Evolutionary conservation across 2,329 filamentous ascomycete species (phyloP).

Genomic region (Colletotrichum lindemuthianum): DNA sequence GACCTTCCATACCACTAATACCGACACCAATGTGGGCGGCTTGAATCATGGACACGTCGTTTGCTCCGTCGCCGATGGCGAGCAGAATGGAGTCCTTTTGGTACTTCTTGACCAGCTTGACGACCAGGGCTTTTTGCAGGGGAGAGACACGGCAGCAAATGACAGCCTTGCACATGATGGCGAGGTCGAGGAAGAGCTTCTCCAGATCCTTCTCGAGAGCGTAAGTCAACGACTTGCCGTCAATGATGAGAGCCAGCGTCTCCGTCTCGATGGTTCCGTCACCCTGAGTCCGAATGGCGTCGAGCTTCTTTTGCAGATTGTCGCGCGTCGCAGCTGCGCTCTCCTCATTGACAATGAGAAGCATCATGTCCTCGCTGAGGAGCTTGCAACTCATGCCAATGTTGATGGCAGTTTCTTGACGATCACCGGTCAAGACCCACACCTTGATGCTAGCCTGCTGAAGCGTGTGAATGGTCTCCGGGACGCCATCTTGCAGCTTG

Average conservation of each 20-base stretch:
- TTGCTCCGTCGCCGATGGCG: slow-evolving; percentile 96
- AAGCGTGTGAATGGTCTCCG: slow-evolving; percentile 96
- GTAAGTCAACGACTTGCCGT: slow-evolving; percentile 93
- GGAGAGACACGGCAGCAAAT: slow-evolving; percentile 98
- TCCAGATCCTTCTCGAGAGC: slow-evolving; percentile 94
- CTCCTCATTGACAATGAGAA: slow-evolving; percentile 96
- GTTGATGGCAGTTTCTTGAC: slow-evolving; percentile 99
- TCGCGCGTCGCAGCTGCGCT: slow-evolving; percentile 79
- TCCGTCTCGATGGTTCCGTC: slow-evolving; percentile 82
- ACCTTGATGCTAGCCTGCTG: slow-evolving; percentile 98
- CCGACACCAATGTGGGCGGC: slow-evolving; percentile 97
- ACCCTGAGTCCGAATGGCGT: slow-evolving; percentile 86
- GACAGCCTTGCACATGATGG: slow-evolving; percentile 97
- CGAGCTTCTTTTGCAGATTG: slow-evolving; percentile 92
- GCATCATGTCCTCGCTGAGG: slow-evolving; percentile 98
- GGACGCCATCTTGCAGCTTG: slow-evolving; percentile 94
- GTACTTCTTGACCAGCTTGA: slow-evolving; percentile 94
- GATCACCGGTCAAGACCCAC: slow-evolving; percentile 96
- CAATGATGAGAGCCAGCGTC: slow-evolving; percentile 90
- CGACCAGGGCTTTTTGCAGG: slow-evolving; percentile 94
- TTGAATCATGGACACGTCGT: slow-evolving; percentile 99
- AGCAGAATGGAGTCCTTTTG: slow-evolving; percentile 91
- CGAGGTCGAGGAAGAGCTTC: slow-evolving; percentile 91
- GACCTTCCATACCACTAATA: slow-evolving; percentile 95
- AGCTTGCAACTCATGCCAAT: slow-evolving; percentile 99